Evolutionary conservation across 2,329 filamentous ascomycete genomes (phyloP).

Genomic region (Neofusicoccum cordaticola): DNA sequence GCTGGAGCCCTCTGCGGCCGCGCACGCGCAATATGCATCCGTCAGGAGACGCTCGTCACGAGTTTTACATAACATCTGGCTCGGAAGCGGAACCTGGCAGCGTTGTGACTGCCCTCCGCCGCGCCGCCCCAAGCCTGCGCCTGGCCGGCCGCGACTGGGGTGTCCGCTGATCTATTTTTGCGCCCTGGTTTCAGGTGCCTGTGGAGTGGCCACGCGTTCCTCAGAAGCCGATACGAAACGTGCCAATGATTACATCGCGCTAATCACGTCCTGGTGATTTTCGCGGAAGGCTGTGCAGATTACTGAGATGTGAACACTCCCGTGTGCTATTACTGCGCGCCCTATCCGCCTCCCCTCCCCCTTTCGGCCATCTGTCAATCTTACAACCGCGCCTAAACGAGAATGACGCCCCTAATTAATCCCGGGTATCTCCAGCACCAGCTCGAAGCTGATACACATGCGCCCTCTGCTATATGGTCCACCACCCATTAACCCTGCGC

Average conservation of each 20-base stretch:
- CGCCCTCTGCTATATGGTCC: neutral
- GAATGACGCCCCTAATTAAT: slow-evolving; percentile 2
- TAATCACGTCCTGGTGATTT: slow-evolving; percentile 14
- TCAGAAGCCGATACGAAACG: slow-evolving; percentile 2
- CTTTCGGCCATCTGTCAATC: slow-evolving; percentile 8
- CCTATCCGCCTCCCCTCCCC: slow-evolving; percentile 7
- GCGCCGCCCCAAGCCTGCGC: neutral
- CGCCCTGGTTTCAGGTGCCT: slow-evolving; percentile 8
- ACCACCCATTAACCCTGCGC: neutral
- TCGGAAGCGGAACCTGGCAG: neutral
- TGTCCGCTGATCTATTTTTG: slow-evolving; percentile 1
- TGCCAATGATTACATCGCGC: slow-evolving; percentile 11
- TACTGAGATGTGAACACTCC: neutral
- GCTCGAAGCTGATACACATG: neutral
- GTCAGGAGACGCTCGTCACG: slow-evolving; percentile 11
- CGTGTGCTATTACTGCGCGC: neutral
- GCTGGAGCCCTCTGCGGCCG: slow-evolving; percentile 6
- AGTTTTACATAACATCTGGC: slow-evolving; percentile 1
- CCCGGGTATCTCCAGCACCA: slow-evolving; percentile 5
- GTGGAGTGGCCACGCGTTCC: slow-evolving; percentile 13
- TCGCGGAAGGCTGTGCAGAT: slow-evolving; percentile 12
- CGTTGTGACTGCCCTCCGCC: neutral
- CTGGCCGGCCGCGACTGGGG: slow-evolving; percentile 7
- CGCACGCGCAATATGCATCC: slow-evolving; percentile 9
- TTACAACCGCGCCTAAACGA: neutral